Conservation (phyloP, 2,329 filamentous ascomycete species). For the Neopestalotiopsis sp. region DNA sequence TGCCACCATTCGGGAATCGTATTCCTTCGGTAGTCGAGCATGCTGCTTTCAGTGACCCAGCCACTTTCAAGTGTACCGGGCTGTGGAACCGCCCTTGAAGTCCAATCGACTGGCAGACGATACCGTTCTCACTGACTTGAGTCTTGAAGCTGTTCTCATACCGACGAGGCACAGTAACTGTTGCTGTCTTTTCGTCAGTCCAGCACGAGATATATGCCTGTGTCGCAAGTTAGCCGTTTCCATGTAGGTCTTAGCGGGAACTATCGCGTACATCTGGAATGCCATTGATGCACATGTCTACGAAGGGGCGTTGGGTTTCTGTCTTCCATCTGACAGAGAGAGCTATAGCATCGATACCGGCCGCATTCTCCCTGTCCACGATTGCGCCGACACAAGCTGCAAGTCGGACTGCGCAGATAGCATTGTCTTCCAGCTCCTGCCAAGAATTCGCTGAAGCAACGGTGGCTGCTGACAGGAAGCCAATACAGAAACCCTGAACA, state of each 20-base stretch:
- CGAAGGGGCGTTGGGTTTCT: neutral
- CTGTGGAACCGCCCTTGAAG: neutral
- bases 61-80: neutral
- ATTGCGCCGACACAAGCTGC: neutral
- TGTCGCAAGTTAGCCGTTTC: neutral
- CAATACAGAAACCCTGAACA: neutral
- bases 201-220: conserved; percentile 5
- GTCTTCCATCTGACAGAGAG: neutral
- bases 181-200: conserved; percentile 2
- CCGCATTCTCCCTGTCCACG: neutral
- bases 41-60: neutral
- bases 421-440: neutral
- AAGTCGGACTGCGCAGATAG: neutral
- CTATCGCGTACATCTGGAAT: neutral
- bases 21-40: neutral
- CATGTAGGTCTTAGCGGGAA: neutral
- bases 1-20: neutral
- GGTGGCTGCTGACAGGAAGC: neutral
- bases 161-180: neutral
- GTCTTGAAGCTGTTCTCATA: neutral
- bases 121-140: neutral
- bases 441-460: neutral
- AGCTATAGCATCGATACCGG: neutral
- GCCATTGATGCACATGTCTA: neutral
- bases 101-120: neutral